These are phyloP conservation scores for Yamadazyma membranifaciens DNA, from an alignment of 1,139 yeast genomes.

Conservation along the genomic window DNA sequence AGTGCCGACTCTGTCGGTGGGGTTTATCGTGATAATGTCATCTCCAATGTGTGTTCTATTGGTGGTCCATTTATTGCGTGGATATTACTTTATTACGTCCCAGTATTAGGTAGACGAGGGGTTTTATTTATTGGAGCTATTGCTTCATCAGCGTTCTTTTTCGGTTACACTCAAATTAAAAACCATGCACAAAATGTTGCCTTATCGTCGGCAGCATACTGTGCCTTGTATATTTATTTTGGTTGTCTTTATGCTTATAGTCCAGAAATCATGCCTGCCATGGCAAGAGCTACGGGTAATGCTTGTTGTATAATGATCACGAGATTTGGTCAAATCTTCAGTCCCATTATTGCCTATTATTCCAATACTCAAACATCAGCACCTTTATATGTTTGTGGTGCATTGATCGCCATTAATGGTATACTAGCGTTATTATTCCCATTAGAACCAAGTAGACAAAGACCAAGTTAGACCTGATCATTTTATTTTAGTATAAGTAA, in stretches of 20 bases:
- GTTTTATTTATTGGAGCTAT: constrained; percentile 34
- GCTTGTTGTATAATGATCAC: constrained; percentile 30
- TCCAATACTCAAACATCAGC: constrained; percentile 26
- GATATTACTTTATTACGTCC: constrained; percentile 22
- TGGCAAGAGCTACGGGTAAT: constrained; percentile 36
- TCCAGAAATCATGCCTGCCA: constrained; percentile 35
- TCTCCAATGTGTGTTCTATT: constrained; percentile 27
- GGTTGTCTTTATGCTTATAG: constrained; percentile 34
- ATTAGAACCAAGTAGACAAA: constrained; percentile 31
- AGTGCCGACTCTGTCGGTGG: constrained; percentile 25
- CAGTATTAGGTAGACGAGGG: constrained; percentile 32
- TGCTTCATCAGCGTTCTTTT: constrained; percentile 31
- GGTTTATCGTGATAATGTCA: constrained; percentile 31
- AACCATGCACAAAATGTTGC: constrained; percentile 29
- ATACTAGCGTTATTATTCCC: constrained; percentile 29
- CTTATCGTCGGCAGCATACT: constrained; percentile 28
- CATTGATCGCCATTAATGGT: constrained; percentile 30
- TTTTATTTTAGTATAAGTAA: background rate
- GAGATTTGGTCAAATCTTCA: constrained; percentile 28
- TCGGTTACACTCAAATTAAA: constrained; percentile 32
- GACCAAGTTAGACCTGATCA: constrained; percentile 17
- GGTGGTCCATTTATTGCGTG: constrained; percentile 37
- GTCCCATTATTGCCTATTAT: constrained; percentile 31
- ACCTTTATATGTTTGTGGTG: constrained; percentile 37
- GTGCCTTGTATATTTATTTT: constrained; percentile 31